phyloP scores from a whole-genome alignment of 2,329 filamentous ascomycete genomes.

The Paraphaeosphaeria sporulosa region DNA sequence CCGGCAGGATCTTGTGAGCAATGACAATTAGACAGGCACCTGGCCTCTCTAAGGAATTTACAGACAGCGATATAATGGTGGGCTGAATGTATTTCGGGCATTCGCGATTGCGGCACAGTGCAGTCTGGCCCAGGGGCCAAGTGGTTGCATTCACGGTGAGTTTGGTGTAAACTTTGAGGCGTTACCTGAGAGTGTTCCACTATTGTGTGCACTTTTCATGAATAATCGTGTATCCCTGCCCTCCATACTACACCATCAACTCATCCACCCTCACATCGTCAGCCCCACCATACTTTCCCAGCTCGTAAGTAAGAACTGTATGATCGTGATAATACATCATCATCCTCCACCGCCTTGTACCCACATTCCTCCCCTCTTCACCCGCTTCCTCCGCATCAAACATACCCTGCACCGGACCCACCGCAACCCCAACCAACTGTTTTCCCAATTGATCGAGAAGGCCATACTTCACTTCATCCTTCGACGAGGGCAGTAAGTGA shows the following conservation, averaged over 20 bases:
- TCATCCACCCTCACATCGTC: conserved; percentile 25
- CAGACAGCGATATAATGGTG: too few relatives aligned
- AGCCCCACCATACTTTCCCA: conserved; percentile 48
- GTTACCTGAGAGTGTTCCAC: too few relatives aligned
- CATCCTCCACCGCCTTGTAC: conserved; percentile 65
- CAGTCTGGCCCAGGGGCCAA: too few relatives aligned
- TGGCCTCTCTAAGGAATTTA: too few relatives aligned
- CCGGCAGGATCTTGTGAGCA: too few relatives aligned
- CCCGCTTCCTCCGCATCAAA: conserved; percentile 34
- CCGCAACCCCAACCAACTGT: conserved; percentile 71
- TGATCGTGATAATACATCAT: conserved; percentile 77
- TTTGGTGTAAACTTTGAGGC: too few relatives aligned
- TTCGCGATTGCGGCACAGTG: too few relatives aligned
- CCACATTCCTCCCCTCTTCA: conserved; percentile 26
- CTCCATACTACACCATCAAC: conserved; percentile 31
- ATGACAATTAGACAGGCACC: too few relatives aligned
- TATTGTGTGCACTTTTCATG: too few relatives aligned
- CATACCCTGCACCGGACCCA: conserved; percentile 67
- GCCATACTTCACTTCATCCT: conserved; percentile 8
- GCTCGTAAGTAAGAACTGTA: conserved; percentile 73
- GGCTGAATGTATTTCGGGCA: too few relatives aligned
- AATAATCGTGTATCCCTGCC: too few relatives aligned
- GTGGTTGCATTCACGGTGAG: too few relatives aligned
- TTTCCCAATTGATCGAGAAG: conserved; percentile 19
- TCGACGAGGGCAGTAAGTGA: conserved; percentile 61